Evolutionary conservation across 1,284 basidiomycete genomes (phyloP), one percentile per base, ranked within the genome.

Genomic region (Mixia osmundae): DNA sequence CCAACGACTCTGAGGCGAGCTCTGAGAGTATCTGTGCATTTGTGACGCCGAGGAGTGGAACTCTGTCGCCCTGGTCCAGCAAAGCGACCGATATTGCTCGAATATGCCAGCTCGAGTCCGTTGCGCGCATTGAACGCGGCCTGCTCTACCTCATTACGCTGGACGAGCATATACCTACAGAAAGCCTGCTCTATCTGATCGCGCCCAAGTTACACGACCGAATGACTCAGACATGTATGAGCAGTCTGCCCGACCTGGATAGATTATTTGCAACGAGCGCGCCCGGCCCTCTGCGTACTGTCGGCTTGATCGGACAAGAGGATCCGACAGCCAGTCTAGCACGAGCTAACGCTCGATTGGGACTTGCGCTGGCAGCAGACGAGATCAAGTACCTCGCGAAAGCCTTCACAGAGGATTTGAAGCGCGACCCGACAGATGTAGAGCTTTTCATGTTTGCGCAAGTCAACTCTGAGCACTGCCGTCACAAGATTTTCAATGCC

Each of bases 391-490:
- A 95, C 57, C 72, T 97, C 44, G 69, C 91, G 47, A 67, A 80
- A 35, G 79, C 79, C 7, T 99, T 85, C 57, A 64, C 55, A 62
- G 6, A 65, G 71, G 1, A 66, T 75, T n/a, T n/a, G n/a, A 61
- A 62, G 34, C 71, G 82, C 30, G 74, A 82, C 53, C 85, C 85
- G 3, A 95, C 82, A 33, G 89, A 97, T 50, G 87, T 91, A 10
- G 91, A 99, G 56, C 66, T 99, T 14, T 97, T 97, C 68, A 97
- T 97, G 89, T 99, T 97, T 55, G 89, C 91, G 12, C 91, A 99
- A 56, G 89, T 99, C 56, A 99, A 99, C 62, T 95, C 87, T 27
- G 91, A 99, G 59, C 91, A 97, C 57, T 99, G 91, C 58, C 69
- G 91, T 31, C 91, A 99, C 67, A 99, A 99, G 61, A 97, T 95